These are phyloP conservation scores for Nelumbo lutea DNA, from an alignment of 164 flowering plant species.

Conservation along the genomic window DNA sequence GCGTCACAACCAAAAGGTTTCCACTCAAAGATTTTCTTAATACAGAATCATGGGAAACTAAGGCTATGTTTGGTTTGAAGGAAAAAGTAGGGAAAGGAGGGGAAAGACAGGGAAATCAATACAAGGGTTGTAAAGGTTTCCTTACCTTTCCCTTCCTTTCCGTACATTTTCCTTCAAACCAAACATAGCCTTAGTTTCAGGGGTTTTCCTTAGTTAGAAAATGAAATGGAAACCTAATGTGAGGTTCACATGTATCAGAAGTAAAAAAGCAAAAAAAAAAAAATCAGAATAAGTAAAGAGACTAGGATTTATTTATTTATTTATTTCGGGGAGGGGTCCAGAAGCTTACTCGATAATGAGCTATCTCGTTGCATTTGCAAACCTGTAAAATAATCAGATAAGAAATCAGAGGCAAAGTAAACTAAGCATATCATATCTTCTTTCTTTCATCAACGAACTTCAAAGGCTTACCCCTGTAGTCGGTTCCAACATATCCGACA, in stretches of 20 bases:
- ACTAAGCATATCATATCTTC: background rate
- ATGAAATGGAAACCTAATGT: background rate
- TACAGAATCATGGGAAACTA: no score
- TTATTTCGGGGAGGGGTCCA: background rate
- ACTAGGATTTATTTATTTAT: background rate
- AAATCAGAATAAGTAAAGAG: background rate
- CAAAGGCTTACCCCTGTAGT: conserved; percentile 51
- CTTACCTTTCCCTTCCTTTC: no score
- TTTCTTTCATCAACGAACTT: background rate
- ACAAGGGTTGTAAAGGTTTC: no score
- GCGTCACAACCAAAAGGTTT: no score
- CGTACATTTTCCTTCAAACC: no score
- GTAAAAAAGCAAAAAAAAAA: background rate
- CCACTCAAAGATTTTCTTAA: no score
- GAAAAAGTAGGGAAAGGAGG: no score
- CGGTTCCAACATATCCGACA: conserved; percentile 76
- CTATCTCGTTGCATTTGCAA: conserved; percentile 63
- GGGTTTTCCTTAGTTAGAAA: no score
- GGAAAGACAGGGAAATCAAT: no score
- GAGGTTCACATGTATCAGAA: background rate
- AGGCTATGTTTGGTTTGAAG: no score
- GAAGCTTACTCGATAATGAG: conserved; percentile 47
- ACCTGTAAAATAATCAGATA: conserved; percentile 33
- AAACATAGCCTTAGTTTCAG: no score
- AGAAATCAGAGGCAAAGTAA: background rate